Evolutionary conservation across 2,329 filamentous ascomycete species (phyloP), one percentile per base, ranked within the genome.

Genomic region (Xylariaceae sp.): DNA sequence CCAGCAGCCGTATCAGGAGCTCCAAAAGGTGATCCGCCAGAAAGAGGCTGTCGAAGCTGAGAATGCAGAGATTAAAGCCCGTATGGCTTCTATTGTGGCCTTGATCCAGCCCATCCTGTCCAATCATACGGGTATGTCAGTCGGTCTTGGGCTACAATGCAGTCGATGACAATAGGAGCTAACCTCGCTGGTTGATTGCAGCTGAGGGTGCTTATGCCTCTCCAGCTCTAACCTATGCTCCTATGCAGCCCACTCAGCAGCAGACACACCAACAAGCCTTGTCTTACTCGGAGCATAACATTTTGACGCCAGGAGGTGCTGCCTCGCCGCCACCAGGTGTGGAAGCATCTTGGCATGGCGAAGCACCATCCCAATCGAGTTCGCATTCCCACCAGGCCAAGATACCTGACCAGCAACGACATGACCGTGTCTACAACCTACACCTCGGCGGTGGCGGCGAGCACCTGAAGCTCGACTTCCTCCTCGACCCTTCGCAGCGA

Each of bases 1-100:
- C 55, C 89, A 92, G 75, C 87, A 93, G 73, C 91, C 91, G 0
- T 93, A 92, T 67, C 87, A 91, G 70, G 92, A 96, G 70, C 82
- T 96, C 17, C 91, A 96, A 73, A 80, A 85, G 24, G 90, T 87
- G 8, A 74, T 94, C 53, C 81, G 85, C 28, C 87, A 92, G 73
- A 93, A 92, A 77, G 89, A 94, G 69, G 82, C 83, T 12, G 85
- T 92, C 50, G 85, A 92, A 75, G 84, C 85, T 28, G 91, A 96
- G 75, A 94, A 95, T 76, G 84, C 85, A 59, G 89, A 93, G 62
- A 88, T 96, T 62, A 88, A 87, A 68, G 81, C 84, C 69, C 83
- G 87, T 28, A 75, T 96, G 64, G 82, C 85, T 54, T 80, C 82
- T 28, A 83, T 92, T 34, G 75, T 92, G 70, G 78, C 82, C 64